phyloP scores from a whole-genome alignment of 257 asterid species.

The Nicotiana tomentosiformis region DNA sequence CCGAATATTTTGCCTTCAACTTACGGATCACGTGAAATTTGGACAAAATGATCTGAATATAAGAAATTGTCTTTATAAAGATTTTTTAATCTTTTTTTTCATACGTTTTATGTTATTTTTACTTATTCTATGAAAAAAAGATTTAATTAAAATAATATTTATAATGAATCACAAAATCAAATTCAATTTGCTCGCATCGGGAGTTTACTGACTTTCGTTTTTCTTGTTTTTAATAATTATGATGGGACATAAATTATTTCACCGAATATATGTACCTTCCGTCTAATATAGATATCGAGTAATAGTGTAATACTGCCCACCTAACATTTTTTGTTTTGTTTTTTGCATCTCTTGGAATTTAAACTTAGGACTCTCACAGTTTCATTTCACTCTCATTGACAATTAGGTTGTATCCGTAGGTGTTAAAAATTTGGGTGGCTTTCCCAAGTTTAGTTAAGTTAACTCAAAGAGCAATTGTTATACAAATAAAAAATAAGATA shows the following conservation, averaged over 20 bases:
- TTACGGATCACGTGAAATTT: too few relatives aligned
- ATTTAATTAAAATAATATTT: too few relatives aligned
- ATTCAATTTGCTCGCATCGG: too few relatives aligned
- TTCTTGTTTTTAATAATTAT: too few relatives aligned
- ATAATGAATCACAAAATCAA: background rate
- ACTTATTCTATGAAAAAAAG: too few relatives aligned
- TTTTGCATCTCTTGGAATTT: background rate
- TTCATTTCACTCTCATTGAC: background rate
- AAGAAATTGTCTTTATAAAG: too few relatives aligned
- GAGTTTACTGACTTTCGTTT: too few relatives aligned
- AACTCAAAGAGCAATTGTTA: background rate
- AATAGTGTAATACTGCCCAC: background rate
- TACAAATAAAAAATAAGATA: background rate
- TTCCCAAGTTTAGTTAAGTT: background rate
- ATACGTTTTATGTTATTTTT: too few relatives aligned
- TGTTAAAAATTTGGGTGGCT: background rate
- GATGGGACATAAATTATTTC: too few relatives aligned
- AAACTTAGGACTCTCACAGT: background rate
- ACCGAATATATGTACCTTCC: background rate
- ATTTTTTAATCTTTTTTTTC: too few relatives aligned
- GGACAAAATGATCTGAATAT: too few relatives aligned
- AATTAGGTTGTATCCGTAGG: background rate
- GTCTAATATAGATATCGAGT: background rate
- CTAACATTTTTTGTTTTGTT: background rate
- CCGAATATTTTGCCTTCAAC: background rate